phyloP scores from a whole-genome alignment of 2,329 filamentous ascomycete genomes.

The Fusarium succisae region DNA sequence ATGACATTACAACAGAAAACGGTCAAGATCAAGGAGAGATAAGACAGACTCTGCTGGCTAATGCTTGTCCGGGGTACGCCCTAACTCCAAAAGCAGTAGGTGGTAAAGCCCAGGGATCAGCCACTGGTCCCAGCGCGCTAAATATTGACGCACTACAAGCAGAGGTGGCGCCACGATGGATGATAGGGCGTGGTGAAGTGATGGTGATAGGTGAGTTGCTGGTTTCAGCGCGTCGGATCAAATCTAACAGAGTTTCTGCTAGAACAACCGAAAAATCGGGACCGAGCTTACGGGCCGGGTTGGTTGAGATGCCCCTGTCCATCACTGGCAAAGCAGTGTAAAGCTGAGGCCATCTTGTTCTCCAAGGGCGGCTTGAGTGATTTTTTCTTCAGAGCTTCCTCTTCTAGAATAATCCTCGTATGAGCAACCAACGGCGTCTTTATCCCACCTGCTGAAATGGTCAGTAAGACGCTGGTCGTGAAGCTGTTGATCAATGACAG shows the following conservation, averaged over 20 bases:
- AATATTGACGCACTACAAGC: background rate
- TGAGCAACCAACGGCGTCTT: background rate
- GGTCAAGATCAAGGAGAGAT: background rate
- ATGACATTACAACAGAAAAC: background rate
- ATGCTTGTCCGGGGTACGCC: background rate
- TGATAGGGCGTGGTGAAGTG: background rate
- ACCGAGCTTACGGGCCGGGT: background rate
- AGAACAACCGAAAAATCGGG: background rate
- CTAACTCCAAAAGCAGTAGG: constrained; percentile 7
- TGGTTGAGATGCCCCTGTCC: constrained; percentile 1
- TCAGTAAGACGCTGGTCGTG: background rate
- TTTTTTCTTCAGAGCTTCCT: background rate
- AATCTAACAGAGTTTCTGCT: background rate
- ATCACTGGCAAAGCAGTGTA: background rate
- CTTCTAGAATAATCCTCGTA: constrained; percentile 1
- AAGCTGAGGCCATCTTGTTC: background rate
- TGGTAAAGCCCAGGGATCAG: constrained; percentile 1
- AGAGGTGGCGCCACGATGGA: constrained; percentile 8
- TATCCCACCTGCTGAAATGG: background rate
- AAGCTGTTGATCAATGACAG: background rate
- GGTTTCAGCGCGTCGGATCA: background rate
- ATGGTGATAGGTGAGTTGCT: background rate
- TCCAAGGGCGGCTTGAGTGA: background rate
- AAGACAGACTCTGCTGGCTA: background rate
- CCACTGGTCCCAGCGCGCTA: background rate